These are phyloP conservation scores for Acanthamoeba royreba DNA, from an alignment of 208 protist species.

Conservation along the genomic window DNA sequence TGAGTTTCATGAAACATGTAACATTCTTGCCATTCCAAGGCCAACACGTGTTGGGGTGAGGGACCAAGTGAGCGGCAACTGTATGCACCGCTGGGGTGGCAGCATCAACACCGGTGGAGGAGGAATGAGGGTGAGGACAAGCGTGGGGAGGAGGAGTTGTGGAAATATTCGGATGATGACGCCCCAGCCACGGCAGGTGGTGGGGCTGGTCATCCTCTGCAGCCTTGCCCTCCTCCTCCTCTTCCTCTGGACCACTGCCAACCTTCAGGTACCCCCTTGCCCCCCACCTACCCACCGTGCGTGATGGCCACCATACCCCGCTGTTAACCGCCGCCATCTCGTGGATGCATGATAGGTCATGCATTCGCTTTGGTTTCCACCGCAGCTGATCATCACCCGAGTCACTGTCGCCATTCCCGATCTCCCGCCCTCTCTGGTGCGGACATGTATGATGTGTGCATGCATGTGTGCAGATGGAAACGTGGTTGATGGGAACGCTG, in stretches of 20 bases:
- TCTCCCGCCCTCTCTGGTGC: neutral
- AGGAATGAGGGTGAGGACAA: too few relatives aligned
- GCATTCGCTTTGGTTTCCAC: neutral
- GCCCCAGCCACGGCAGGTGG: neutral
- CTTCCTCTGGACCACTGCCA: neutral
- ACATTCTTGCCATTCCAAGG: too few relatives aligned
- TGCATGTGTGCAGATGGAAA: neutral
- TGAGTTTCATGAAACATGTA: too few relatives aligned
- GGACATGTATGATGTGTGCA: neutral
- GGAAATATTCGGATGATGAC: too few relatives aligned
- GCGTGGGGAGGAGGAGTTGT: too few relatives aligned
- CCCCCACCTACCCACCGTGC: neutral
- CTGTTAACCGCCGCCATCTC: neutral
- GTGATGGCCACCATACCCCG: neutral
- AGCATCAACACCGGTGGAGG: too few relatives aligned
- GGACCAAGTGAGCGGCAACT: too few relatives aligned
- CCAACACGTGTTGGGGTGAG: too few relatives aligned
- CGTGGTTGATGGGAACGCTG: neutral
- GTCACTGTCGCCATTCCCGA: neutral
- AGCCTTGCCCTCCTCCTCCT: neutral
- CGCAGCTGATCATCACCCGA: neutral
- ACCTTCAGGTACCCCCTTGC: neutral
- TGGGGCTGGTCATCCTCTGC: neutral
- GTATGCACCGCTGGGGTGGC: too few relatives aligned
- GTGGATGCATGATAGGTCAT: neutral